Conservation (phyloP, 2,329 filamentous ascomycete genomes). For the Sporothrix luriei region DNA sequence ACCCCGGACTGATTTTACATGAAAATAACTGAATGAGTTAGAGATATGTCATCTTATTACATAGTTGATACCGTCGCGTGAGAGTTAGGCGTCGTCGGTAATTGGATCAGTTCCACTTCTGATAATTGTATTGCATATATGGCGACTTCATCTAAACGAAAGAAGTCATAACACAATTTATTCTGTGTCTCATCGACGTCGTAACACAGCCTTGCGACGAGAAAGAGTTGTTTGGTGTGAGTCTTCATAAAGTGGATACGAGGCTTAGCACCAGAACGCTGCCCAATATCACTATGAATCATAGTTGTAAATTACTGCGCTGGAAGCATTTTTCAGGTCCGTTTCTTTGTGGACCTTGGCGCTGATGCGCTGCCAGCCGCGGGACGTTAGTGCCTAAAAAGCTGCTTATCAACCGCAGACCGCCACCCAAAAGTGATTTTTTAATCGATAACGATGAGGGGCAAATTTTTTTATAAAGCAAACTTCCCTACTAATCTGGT, state of each 20-base stretch:
- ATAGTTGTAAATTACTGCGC: not conserved
- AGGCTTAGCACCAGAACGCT: constrained; percentile 3
- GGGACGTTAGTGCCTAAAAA: constrained; percentile 9
- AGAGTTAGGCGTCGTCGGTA: not conserved
- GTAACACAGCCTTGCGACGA: constrained; percentile 1
- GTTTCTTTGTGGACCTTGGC: no score
- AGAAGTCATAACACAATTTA: not conserved
- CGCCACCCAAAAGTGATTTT: constrained; percentile 24
- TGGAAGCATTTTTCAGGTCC: not conserved
- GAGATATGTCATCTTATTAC: no score
- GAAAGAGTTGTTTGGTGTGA: constrained; percentile 3
- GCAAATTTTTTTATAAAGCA: constrained; percentile 34
- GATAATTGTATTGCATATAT: not conserved
- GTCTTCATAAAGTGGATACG: constrained; percentile 14
- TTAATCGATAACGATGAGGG: constrained; percentile 31
- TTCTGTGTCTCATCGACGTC: not conserved
- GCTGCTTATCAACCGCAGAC: constrained; percentile 31
- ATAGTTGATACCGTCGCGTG: not conserved
- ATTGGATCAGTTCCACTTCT: not conserved
- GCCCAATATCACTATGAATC: constrained; percentile 18
- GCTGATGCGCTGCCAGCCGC: not conserved
- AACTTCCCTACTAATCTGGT: not conserved
- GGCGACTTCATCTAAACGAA: not conserved
- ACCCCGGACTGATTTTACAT: no score
- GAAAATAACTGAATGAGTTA: not conserved